A percentile compares a stretch with the other conserved stretches of the same genome.
phyloP scores from a whole-genome alignment of 805 yeast species.

The Candida loeiensis region DNA sequence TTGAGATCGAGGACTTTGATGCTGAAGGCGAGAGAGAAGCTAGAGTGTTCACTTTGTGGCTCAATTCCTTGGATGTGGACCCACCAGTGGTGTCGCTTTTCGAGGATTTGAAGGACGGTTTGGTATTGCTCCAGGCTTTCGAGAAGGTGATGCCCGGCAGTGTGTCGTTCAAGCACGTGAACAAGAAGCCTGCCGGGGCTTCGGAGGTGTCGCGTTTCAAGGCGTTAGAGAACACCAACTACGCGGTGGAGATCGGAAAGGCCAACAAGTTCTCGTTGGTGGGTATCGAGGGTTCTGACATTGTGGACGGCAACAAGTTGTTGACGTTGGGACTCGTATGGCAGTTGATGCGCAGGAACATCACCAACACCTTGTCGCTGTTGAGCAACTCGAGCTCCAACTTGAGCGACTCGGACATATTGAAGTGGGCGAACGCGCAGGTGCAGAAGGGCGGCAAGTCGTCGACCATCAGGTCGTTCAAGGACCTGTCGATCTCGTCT shows the following conservation, averaged over 20 bases:
- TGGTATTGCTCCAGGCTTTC: constrained; percentile 82
- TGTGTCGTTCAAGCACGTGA: constrained; percentile 73
- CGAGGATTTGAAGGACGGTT: constrained; percentile 94
- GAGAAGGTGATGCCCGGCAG: constrained; percentile 95
- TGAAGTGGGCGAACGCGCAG: constrained; percentile 90
- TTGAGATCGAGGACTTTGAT: constrained; percentile 95
- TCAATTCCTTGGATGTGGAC: constrained; percentile 92
- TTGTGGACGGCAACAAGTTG: constrained; percentile 86
- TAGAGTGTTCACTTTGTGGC: constrained; percentile 95
- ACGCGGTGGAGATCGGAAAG: constrained; percentile 95
- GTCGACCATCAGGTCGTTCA: constrained; percentile 73
- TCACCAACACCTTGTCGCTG: constrained; percentile 73
- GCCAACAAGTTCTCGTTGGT: constrained; percentile 89
- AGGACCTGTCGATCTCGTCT: constrained; percentile 70
- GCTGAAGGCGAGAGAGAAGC: constrained; percentile 99
- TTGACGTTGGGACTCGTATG: constrained; percentile 91
- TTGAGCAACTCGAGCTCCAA: constrained; percentile 55
- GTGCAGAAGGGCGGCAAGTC: constrained; percentile 82
- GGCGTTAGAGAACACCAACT: constrained; percentile 95
- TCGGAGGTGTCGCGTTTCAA: constrained; percentile 82
- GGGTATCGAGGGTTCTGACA: constrained; percentile 97
- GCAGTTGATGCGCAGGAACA: constrained; percentile 98
- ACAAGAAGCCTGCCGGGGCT: constrained; percentile 77
- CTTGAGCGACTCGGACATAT: constrained; percentile 77
- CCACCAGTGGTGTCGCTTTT: constrained; percentile 90